phyloP scores from a whole-genome alignment of 768 basidiomycete genomes.

The Sporobolomyces pararoseus region DNA sequence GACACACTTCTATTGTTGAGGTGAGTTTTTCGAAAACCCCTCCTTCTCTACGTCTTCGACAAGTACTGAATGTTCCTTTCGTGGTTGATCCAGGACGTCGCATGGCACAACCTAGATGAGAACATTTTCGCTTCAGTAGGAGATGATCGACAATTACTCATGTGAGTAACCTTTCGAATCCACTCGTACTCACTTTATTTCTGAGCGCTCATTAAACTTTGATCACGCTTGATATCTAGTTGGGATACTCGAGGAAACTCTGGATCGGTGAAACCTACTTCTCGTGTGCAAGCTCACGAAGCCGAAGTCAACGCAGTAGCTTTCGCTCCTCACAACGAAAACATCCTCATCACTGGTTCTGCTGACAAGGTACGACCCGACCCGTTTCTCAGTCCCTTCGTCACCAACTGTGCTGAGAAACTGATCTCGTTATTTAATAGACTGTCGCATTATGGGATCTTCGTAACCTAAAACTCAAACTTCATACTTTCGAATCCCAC shows the following conservation, averaged over 20 bases:
- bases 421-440: slow-evolving; percentile 52
- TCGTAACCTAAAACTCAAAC: slow-evolving; percentile 61
- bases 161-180: slow-evolving; percentile 67
- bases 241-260: slow-evolving; percentile 81
- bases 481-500: slow-evolving; percentile 90
- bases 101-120: slow-evolving; percentile 82
- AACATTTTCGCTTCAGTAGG: slow-evolving; percentile 89
- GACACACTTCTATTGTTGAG: slow-evolving; percentile 86
- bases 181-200: no score
- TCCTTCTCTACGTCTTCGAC: no score
- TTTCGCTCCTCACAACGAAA: slow-evolving; percentile 76
- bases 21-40: slow-evolving; percentile 54
- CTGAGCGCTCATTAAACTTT: no score
- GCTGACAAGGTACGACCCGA: slow-evolving; percentile 73
- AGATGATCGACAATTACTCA: slow-evolving; percentile 87
- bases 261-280: slow-evolving; percentile 57
- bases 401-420: no score
- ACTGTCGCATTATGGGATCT: slow-evolving; percentile 84
- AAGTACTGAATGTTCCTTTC: no score
- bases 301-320: slow-evolving; percentile 85
- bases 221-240: slow-evolving; percentile 51
- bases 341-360: slow-evolving; percentile 82
- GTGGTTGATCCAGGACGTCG: slow-evolving; percentile 73
- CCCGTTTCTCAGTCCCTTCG: neutral
- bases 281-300: slow-evolving; percentile 77